Evolutionary conservation across 2,329 filamentous ascomycete species (phyloP), one percentile per base, ranked within the genome.

Genomic region (Beauveria medogensis): DNA sequence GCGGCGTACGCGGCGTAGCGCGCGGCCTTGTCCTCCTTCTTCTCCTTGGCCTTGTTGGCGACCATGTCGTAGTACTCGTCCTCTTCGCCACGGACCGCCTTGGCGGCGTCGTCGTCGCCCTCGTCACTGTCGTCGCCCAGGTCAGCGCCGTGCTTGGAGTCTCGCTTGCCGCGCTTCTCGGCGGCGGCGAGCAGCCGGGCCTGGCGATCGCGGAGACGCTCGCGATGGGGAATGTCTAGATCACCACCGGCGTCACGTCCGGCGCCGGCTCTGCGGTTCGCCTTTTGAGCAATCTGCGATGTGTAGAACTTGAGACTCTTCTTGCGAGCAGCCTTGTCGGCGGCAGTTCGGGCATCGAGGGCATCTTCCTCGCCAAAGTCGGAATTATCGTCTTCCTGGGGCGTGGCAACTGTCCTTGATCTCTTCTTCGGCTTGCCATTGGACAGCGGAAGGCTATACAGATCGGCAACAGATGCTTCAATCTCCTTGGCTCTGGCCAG

Each of bases 251-350:
- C 84, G 62, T 90, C 86, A 63, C 86, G 84, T 47, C 89, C 88
- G 44, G 88, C 88, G 37, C 81, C 85, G 6, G 86, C 85, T 60
- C 90, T 90, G 72, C 91, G 92, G 77, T 91, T 96, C 61, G 91
- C 86, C 76, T 97, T 97, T 73, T 97, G 93, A 30, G 90, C 89
- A 66, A 99, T 94, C 72, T 99, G 94, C 3, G 92, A 96, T 2
- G 95, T 97, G 82, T 99, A 99, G 80, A 99, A 99, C 64, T 92
- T 89, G 62, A 99, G 83, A 65, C 86, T 91, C 80, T 95, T 96
- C 81, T 94, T 96, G 74, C 92, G 90, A 63, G 85, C 84, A 0
- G 88, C 90, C 76, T 99, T 99, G 69, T 96, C 91, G 47, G 89
- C 90, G 1, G 91, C 88, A 63, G 93, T 86, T 63, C 86, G 82